Percentiles rank a stretch among this genome's conserved stretches.
These are phyloP conservation scores for Diplodia sapinea DNA, from an alignment of 2,329 filamentous ascomycete genomes.

Conservation along the genomic window DNA sequence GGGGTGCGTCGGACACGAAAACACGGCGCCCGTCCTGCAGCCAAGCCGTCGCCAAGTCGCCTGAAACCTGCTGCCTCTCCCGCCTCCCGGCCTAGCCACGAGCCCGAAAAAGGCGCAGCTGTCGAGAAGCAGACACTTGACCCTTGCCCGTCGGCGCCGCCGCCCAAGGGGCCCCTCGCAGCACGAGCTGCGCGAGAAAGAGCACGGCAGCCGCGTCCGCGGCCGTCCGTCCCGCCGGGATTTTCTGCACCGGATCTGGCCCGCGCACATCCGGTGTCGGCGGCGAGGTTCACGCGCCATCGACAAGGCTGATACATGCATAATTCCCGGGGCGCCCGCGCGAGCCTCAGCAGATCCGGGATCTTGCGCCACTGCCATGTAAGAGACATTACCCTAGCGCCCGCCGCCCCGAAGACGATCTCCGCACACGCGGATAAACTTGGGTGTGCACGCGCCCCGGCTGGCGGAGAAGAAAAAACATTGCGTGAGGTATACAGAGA, in stretches of 20 bases:
- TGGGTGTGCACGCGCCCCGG: background rate
- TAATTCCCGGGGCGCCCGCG: background rate
- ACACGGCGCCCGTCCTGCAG: background rate
- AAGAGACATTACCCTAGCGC: background rate
- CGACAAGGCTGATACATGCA: background rate
- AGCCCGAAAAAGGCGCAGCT: background rate
- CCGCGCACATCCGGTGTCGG: background rate
- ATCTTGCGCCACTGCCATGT: background rate
- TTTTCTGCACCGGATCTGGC: constrained; percentile 11
- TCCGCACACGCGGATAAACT: background rate
- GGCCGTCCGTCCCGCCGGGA: background rate
- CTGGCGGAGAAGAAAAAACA: background rate
- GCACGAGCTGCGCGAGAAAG: too few relatives aligned
- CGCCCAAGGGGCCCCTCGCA: too few relatives aligned
- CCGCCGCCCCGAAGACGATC: background rate
- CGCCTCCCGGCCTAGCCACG: background rate
- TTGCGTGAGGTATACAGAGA: background rate
- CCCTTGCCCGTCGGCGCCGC: too few relatives aligned
- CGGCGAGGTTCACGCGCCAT: background rate
- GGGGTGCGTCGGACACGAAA: too few relatives aligned
- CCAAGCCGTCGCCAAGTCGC: constrained; percentile 14
- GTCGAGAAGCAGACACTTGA: background rate
- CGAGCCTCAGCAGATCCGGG: background rate
- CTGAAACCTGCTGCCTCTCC: constrained; percentile 18
- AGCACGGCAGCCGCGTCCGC: background rate